phyloP scores from a whole-genome alignment of 139 green algal species.

The Closterium sp. region DNA sequence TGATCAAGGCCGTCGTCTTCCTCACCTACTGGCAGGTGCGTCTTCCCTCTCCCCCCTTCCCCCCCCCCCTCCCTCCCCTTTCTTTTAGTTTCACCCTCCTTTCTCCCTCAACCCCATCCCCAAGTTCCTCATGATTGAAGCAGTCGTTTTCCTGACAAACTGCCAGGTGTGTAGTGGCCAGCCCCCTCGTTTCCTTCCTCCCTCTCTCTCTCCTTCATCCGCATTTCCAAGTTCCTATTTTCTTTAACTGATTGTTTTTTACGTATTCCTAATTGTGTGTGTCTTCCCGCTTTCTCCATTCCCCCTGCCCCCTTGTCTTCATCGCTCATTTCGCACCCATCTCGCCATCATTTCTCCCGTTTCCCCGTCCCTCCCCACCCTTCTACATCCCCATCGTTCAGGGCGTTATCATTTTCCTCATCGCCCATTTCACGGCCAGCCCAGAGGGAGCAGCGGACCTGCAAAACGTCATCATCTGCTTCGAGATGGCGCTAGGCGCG shows the following conservation, averaged over 20 bases:
- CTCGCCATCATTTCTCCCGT: no score
- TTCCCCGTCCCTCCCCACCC: no score
- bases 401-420: constrained; percentile 69
- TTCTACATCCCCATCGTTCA: constrained; percentile 31
- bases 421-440: constrained; percentile 25
- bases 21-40: constrained; percentile 85
- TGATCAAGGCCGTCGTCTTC: constrained; percentile 96
- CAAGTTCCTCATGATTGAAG: constrained; percentile 94
- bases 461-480: constrained; percentile 90
- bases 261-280: no score
- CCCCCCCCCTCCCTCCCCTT: neutral
- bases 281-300: neutral
- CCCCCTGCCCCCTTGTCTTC: neutral
- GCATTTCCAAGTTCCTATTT: constrained; percentile 92
- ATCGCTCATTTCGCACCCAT: no score
- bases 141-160: constrained; percentile 94
- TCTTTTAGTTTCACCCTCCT: constrained; percentile 16
- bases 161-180: constrained; percentile 62
- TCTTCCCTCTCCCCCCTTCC: neutral
- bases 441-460: constrained; percentile 69
- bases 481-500: constrained; percentile 88
- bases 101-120: constrained; percentile 89
- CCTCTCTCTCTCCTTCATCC: constrained; percentile 75
- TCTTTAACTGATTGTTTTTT: constrained; percentile 95
- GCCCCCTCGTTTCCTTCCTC: neutral